phyloP scores from a whole-genome alignment of 176 grass and related monocot genomes.

The Alopecurus myosuroides region DNA sequence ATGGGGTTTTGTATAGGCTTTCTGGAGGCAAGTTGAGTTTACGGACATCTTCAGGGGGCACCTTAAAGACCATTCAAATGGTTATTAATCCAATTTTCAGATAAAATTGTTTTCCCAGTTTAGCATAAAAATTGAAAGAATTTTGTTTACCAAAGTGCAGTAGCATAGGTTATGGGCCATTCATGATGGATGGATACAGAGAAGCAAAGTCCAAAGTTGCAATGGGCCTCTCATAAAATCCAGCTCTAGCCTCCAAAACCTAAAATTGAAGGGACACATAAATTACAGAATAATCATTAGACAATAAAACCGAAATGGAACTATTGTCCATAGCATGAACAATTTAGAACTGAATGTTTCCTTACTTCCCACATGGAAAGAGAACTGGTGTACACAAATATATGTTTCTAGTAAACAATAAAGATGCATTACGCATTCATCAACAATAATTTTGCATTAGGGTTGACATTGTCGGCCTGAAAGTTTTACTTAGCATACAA shows the following conservation, averaged over 20 bases:
- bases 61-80: constrained; percentile 47
- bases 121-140: not conserved
- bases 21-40: constrained; percentile 77
- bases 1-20: constrained; percentile 88
- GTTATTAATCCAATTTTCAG: constrained; percentile 32
- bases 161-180: constrained; percentile 99
- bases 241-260: constrained; percentile 98
- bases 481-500: constrained; percentile 2
- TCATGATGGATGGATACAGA: constrained; percentile 99
- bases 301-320: not conserved
- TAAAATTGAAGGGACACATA: constrained; percentile 19
- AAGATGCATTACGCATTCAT: not conserved
- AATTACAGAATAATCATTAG: not conserved
- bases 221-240: constrained; percentile 97
- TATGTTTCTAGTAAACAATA: not conserved
- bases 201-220: constrained; percentile 99
- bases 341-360: constrained; percentile 1
- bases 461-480: not conserved
- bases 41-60: constrained; percentile 78
- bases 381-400: not conserved
- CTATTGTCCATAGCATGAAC: not conserved
- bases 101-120: not conserved
- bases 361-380: not conserved
- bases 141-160: constrained; percentile 85
- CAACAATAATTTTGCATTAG: not conserved